Base-by-base conservation (phyloP, 768 basidiomycete genomes). In the Russula compacta region DNA sequence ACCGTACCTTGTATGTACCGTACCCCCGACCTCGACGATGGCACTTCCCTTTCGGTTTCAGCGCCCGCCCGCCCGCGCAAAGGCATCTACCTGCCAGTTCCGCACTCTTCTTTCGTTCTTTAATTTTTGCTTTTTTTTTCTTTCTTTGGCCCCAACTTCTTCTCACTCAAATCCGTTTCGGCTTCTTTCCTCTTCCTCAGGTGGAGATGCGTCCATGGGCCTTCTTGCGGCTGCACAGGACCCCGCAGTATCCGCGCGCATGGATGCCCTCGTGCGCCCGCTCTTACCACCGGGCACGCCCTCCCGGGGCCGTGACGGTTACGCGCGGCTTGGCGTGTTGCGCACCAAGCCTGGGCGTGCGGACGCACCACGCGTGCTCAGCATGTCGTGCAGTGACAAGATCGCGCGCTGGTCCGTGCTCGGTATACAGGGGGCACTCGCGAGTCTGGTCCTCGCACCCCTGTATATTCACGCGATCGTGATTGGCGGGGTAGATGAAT, bases 301-400 rank as follows among this genome's bases (percentile, higher is more conserved):
- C 1, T 80, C 87, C 1, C 75, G 95, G 58, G 95, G 95, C 4
- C 79, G 95, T 19, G 83, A 89, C 67, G 84, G 89, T 55, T 98
- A 95, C 71, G 67, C 81, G 5, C 76, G 85, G 17, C 74, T 83
- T 21, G 88, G 91, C 6, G 85, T 87, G 9, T 73, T 98, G 48
- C 88, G 95, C 36, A 97, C 95, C 0, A 98, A 98, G 69, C 95
- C 95, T 6, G 95, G 93, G 2, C 83, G 95, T 55, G 88, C 91
- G 0, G 95, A 98, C 69, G 87, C 93, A 0, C 85, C 85, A 0
- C 84, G 84, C 0, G 92, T 95, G 1, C 70, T 81, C 0, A 91
- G 82, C 68, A 90, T 97, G 86, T 92, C 93, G 0, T 98, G 95
- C 73, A 92, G 89, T 66, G 95, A 98, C 71, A 98, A 98, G 73